Evolutionary conservation across 2,329 filamentous ascomycete species (phyloP).

Genomic region (Ophiostoma fasciatum): DNA sequence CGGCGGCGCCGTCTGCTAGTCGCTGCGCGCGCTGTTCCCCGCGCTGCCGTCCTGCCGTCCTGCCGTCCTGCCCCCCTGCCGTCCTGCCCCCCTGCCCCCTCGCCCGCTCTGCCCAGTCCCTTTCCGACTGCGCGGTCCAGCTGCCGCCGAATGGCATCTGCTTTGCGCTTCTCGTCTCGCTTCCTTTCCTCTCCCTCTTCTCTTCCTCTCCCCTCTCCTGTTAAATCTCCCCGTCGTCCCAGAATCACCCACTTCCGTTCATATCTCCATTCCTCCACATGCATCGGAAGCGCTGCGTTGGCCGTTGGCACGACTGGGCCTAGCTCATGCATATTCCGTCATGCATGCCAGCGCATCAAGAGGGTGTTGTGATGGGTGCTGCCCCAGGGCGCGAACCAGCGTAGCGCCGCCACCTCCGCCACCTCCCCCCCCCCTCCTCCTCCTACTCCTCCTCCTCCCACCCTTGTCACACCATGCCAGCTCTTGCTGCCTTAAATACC

Average conservation of each 20-base stretch:
- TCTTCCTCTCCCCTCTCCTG: neutral
- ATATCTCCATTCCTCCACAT: neutral
- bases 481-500: conserved; percentile 23
- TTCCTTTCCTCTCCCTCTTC: neutral
- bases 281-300: conserved; percentile 19
- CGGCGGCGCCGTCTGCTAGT: no score
- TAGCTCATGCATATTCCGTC: conserved; percentile 41
- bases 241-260: no score
- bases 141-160: no score
- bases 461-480: conserved; percentile 21
- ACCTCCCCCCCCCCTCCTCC: no score
- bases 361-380: conserved; percentile 14
- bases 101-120: no score
- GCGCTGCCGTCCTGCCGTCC: no score
- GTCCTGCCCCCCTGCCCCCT: no score
- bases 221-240: no score
- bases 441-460: conserved; percentile 10
- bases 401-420: conserved; percentile 16
- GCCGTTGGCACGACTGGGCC: conserved; percentile 29
- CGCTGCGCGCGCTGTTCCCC: no score
- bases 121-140: no score
- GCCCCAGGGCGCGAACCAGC: conserved; percentile 27
- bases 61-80: no score
- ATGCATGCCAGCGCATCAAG: conserved; percentile 44
- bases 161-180: neutral